A percentile compares a stretch with the other conserved stretches of the same genome.
Evolutionary conservation across 139 green algal genomes (phyloP).

Genomic region (Trebouxia sp.): DNA sequence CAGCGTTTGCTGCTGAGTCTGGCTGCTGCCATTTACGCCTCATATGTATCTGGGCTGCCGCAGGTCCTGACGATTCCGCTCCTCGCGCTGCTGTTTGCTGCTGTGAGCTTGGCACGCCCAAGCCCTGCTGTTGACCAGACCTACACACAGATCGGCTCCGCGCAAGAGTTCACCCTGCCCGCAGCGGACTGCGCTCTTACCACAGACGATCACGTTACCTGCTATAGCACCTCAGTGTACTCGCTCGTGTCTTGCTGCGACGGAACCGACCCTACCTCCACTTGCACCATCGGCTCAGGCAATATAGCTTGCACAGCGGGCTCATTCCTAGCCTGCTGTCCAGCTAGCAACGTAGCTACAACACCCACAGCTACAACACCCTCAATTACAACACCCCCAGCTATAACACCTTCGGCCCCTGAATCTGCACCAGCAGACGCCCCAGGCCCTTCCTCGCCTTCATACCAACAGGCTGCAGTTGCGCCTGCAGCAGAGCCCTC

Average conservation of each 20-base stretch:
- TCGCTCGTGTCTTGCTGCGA: constrained; percentile 8
- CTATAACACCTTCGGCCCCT: neutral
- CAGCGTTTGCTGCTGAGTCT: too few relatives aligned
- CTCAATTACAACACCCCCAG: neutral
- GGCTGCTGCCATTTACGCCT: too few relatives aligned
- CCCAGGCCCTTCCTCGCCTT: too few relatives aligned
- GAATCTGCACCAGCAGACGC: neutral
- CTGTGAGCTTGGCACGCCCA: too few relatives aligned
- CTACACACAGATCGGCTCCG: too few relatives aligned
- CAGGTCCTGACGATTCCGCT: too few relatives aligned
- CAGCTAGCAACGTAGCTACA: too few relatives aligned
- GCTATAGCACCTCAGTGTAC: constrained; percentile 6
- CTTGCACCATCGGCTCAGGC: constrained; percentile 13
- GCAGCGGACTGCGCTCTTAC: neutral
- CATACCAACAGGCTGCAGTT: too few relatives aligned
- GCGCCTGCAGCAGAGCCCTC: too few relatives aligned
- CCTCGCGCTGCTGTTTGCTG: too few relatives aligned
- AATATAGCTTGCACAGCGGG: constrained; percentile 8
- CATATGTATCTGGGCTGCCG: too few relatives aligned
- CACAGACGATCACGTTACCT: neutral
- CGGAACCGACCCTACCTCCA: neutral
- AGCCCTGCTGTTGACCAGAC: too few relatives aligned
- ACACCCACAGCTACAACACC: neutral
- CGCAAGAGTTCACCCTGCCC: neutral
- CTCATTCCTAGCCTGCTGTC: constrained; percentile 11